phyloP scores from a whole-genome alignment of 805 yeast species.

The Yarrowia sp. region DNA sequence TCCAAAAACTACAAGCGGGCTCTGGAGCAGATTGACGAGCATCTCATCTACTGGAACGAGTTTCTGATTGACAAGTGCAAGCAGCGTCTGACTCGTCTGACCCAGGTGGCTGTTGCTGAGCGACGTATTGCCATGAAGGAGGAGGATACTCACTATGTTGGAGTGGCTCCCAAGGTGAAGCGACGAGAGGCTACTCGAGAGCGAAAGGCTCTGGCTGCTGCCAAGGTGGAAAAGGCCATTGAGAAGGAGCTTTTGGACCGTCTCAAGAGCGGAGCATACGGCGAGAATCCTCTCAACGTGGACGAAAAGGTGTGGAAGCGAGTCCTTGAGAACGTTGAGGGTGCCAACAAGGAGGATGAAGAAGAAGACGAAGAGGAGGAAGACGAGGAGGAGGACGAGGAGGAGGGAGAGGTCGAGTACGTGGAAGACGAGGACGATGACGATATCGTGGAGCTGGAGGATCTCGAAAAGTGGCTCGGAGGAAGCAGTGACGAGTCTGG shows the following conservation, averaged over 20 bases:
- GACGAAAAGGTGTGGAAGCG: constrained; percentile 95
- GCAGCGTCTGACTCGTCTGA: constrained; percentile 89
- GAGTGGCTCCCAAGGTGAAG: constrained; percentile 88
- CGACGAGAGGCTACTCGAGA: constrained; percentile 93
- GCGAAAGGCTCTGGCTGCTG: constrained; percentile 94
- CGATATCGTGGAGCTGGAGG: constrained; percentile 88
- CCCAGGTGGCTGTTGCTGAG: constrained; percentile 93
- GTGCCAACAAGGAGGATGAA: constrained; percentile 57
- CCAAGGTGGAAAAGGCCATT: constrained; percentile 92
- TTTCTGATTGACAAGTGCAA: constrained; percentile 89
- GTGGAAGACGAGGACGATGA: constrained; percentile 76
- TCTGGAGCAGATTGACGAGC: constrained; percentile 80
- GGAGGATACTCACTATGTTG: constrained; percentile 90
- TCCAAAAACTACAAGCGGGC: constrained; percentile 89
- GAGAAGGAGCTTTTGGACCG: constrained; percentile 93
- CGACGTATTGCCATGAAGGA: constrained; percentile 87
- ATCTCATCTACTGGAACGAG: constrained; percentile 88
- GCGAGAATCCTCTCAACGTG: constrained; percentile 95
- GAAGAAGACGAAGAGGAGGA: constrained; percentile 48
- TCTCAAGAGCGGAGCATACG: constrained; percentile 96
- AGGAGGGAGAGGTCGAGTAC: constrained; percentile 76
- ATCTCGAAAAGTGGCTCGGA: constrained; percentile 79
- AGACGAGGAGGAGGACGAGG: constrained; percentile 49
- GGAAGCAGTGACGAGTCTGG: constrained; percentile 35
- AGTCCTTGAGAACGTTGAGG: constrained; percentile 75